Evolutionary conservation across 495 filamentous ascomycete species (phyloP), one percentile per base, ranked within the genome.

Genomic region (Parathielavia appendiculata): DNA sequence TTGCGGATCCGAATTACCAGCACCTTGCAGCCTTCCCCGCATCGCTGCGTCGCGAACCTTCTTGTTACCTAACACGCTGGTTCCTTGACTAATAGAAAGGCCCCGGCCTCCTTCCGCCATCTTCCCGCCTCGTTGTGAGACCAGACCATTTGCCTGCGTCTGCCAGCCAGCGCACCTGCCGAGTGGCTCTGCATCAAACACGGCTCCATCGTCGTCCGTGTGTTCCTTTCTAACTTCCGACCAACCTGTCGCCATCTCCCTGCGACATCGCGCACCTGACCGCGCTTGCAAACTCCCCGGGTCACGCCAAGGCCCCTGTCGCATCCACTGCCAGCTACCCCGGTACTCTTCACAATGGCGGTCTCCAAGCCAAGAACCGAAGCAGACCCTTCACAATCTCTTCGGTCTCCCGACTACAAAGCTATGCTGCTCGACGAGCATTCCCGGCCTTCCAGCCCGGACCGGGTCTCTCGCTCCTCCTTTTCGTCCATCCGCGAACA

Each of bases 401-500:
- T 58, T 45, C 61, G 60, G 51, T 51, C 58, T 53, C 55, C 65
- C 17, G 60, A 67, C 41, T 65, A 72, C 64, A 64, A 60, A 67
- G 68, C 61, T 67, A 69, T 69, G 65, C 36, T 51, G 43, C 53
- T 53, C 49, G 64, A 67, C 50, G 43, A 59, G 39, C 41, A 46
- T 39, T 44, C 49, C 35, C 57, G 66, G 32, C 55, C 58, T 23
- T 32, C 54, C 36, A 63, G 64, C 41, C 69, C 73, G 51, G 75
- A 76, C 68, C 71, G 70, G 57, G 69, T 67, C 49, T 69, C 73
- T 53, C 75, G 80, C 44, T 76, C 77, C 19, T 80, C 77, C 54
- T 83, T 83, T 67, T 81, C 79, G n/a, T 81, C 79, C 40, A 76
- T 82, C 66, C 74, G 79, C 45, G 80, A 83, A 66, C 72, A 71